phyloP scores from a whole-genome alignment of 495 filamentous ascomycete species.

The Aspergillus haitiensis region DNA sequence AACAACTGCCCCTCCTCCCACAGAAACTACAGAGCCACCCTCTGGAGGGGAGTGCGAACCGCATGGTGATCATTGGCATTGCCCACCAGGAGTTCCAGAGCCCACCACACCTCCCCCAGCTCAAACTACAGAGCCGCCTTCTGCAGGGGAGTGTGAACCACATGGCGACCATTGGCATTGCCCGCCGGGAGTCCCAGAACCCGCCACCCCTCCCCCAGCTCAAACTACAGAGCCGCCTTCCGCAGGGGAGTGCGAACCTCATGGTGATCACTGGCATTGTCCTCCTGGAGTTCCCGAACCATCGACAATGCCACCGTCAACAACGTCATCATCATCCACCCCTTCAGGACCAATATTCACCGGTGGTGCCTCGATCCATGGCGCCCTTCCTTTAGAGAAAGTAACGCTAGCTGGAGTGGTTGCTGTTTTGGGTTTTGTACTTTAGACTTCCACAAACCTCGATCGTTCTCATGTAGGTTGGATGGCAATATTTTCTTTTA shows the following conservation, averaged over 20 bases:
- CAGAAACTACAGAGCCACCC: no score
- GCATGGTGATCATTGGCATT: not conserved
- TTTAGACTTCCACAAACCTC: no score
- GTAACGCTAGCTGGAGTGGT: no score
- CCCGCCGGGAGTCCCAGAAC: constrained; percentile 2
- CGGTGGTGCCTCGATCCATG: no score
- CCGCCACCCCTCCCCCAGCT: not conserved
- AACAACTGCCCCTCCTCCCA: no score
- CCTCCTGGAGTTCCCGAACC: not conserved
- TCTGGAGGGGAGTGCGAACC: not conserved
- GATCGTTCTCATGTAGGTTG: no score
- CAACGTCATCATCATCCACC: not conserved
- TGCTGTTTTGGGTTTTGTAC: no score
- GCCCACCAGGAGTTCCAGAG: constrained; percentile 5
- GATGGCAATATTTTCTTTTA: no score
- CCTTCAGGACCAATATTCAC: no score
- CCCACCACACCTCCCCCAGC: not conserved
- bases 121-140: constrained; percentile 1
- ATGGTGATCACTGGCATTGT: not conserved
- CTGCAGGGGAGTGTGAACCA: constrained; percentile 1
- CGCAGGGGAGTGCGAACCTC: not conserved
- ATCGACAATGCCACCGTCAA: not conserved
- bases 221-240: not conserved
- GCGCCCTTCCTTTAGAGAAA: no score
- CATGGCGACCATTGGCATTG: not conserved